phyloP scores from a whole-genome alignment of 169 alveolate species.

The Miamiensis avidus region DNA sequence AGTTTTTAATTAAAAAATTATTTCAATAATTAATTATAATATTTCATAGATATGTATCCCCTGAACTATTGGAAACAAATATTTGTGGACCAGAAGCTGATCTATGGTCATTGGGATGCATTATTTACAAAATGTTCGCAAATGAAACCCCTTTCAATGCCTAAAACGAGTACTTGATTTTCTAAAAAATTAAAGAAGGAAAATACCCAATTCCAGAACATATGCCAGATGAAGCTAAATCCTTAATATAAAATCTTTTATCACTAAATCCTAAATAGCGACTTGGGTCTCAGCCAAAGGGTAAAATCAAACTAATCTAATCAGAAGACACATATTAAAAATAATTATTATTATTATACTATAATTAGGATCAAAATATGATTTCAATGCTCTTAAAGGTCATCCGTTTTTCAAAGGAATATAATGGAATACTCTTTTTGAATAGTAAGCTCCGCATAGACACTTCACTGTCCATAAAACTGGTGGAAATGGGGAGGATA shows the following conservation, averaged over 20 bases:
- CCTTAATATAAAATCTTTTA: conserved; percentile 52
- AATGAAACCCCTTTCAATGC: conserved; percentile 79
- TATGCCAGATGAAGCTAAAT: conserved; percentile 52
- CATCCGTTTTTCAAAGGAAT: conserved; percentile 67
- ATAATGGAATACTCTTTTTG: conserved; percentile 31
- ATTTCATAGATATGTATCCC: conserved; percentile 66
- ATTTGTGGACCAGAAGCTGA: conserved; percentile 74
- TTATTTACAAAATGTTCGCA: conserved; percentile 72
- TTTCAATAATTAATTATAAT: background rate
- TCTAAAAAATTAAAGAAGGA: conserved; percentile 43
- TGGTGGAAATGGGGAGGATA: too few species aligned
- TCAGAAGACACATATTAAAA: too few species aligned
- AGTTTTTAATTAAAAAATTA: too few species aligned
- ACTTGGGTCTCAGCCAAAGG: conserved; percentile 59
- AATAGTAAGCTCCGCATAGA: conserved; percentile 29
- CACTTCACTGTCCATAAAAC: conserved; percentile 16
- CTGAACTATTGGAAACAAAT: conserved; percentile 75
- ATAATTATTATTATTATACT: background rate
- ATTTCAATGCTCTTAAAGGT: conserved; percentile 38
- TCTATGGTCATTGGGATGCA: conserved; percentile 84
- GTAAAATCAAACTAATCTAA: background rate
- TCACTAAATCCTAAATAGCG: conserved; percentile 59
- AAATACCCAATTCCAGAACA: conserved; percentile 48
- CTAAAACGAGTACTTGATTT: conserved; percentile 44
- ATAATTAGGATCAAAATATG: conserved; percentile 14